These are phyloP conservation scores for Jaltomata sinuosa DNA, from an alignment of 257 asterid species.

Conservation along the genomic window DNA sequence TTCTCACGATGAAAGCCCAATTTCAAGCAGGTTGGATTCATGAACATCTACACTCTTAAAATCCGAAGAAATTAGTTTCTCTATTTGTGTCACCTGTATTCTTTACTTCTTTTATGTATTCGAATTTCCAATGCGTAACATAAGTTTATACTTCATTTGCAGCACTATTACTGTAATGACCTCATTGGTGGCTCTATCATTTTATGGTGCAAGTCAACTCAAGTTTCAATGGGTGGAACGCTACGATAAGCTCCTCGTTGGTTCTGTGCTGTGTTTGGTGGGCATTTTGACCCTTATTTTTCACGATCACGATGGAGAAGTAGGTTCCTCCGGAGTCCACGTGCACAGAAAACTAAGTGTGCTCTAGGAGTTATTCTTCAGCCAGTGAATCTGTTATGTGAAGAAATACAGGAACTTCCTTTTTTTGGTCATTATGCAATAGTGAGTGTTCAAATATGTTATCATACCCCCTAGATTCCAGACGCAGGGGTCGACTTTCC, in stretches of 20 bases:
- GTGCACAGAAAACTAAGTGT: conserved; percentile 54
- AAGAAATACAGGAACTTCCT: not conserved
- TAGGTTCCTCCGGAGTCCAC: conserved; percentile 25
- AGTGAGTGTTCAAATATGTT: not conserved
- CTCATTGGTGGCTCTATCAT: conserved; percentile 90
- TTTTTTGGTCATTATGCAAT: not conserved
- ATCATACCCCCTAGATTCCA: not conserved
- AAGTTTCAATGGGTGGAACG: conserved; percentile 98
- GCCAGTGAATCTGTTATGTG: not conserved
- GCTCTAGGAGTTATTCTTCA: conserved; percentile 9
- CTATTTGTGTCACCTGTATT: not conserved
- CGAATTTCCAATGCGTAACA: not conserved
- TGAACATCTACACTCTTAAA: not conserved
- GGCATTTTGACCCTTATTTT: conserved; percentile 85
- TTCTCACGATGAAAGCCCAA: not conserved
- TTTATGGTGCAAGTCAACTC: conserved; percentile 95
- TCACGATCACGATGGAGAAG: conserved; percentile 61
- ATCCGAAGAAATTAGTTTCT: not conserved
- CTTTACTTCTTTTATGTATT: not conserved
- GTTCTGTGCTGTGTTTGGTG: conserved; percentile 81
- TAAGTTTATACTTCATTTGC: conserved; percentile 12
- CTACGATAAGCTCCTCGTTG: conserved; percentile 94
- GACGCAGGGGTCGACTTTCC: not conserved
- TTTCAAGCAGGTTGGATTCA: not conserved
- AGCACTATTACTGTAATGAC: conserved; percentile 95